Evolutionary conservation across 768 basidiomycete genomes (phyloP).

Genomic region (Rhizopogon vulgaris): DNA sequence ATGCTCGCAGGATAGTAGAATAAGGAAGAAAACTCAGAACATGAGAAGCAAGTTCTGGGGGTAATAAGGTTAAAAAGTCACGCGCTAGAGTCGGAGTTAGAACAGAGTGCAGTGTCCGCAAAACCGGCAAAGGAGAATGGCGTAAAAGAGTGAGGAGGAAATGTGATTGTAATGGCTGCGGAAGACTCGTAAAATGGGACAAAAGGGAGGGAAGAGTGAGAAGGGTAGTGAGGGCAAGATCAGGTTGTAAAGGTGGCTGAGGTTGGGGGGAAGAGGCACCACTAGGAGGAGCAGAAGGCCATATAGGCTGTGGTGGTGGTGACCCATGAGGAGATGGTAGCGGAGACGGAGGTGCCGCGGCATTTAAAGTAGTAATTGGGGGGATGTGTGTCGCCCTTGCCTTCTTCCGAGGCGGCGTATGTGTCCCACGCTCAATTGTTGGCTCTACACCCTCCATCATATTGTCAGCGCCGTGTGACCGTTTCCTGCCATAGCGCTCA

Average conservation of each 20-base stretch:
- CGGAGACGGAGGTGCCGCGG: constrained; percentile 78
- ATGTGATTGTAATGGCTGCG: constrained; percentile 83
- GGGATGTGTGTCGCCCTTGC: constrained; percentile 56
- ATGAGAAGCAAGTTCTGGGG: constrained; percentile 87
- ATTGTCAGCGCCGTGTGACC: constrained; percentile 46
- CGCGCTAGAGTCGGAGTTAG: constrained; percentile 87
- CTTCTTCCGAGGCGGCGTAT: constrained; percentile 68
- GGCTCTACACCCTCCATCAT: constrained; percentile 75
- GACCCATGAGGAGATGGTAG: constrained; percentile 83
- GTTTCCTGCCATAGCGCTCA: constrained; percentile 67
- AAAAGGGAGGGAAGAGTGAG: constrained; percentile 82
- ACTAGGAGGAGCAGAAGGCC: constrained; percentile 80
- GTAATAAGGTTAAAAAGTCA: constrained; percentile 89
- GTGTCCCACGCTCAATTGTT: constrained; percentile 38
- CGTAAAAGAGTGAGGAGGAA: constrained; percentile 88
- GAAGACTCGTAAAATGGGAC: constrained; percentile 72
- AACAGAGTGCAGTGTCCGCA: constrained; percentile 85
- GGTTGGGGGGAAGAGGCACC: constrained; percentile 66
- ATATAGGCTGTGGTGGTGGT: constrained; percentile 66
- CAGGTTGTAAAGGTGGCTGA: constrained; percentile 73
- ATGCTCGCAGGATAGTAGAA: constrained; percentile 76
- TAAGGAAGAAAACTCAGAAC: constrained; percentile 83
- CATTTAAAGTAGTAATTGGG: constrained; percentile 58
- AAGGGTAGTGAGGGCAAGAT: constrained; percentile 76
- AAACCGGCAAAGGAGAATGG: constrained; percentile 85